Evolutionary conservation across 139 green algal genomes (phyloP), one percentile per base, ranked within the genome.

Genomic region (Micractinium conductrix): DNA sequence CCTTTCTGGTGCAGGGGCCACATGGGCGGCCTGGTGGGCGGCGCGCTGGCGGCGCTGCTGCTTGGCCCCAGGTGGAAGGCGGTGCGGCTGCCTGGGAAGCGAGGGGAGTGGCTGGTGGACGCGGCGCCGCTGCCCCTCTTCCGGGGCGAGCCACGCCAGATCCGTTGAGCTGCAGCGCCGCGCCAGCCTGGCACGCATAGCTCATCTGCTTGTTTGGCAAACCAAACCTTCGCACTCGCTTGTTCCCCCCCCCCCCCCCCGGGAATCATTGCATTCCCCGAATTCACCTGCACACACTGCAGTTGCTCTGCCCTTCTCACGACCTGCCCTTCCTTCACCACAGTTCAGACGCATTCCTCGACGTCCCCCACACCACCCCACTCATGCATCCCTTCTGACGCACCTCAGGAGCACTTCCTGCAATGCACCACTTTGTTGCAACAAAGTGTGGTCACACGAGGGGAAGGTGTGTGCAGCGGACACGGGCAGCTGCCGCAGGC

Each of bases 21-120:
- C 78, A 43, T 87, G 58, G 90, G 91, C 17, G 91, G 91, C 19
- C 40, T 94, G 44, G 43, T 86, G 38, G 90, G 87, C 35, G 91
- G 91, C 22, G 88, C 75, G 6, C 44, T 89, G n/a, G 67, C 53
- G n/a, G 86, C 83, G 35, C 86, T 73, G 22, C 73, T 93, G 60
- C 73, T 92, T 40, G 91, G 91, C 12, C 91, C 91, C 4, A 35
- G 37, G 24, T 74, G 84, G 69, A 33, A 50, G 44, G 60, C 78
- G 26, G 65, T 22, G 17, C 53, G 35, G 24, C 33, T 84, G 45
- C 22, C 50, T 26, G 60, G 81, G 9, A 45, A 55, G 55, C 53
- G 72, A 7, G 80, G 84, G 26, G 48, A 17, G 21, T 89, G 71
- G 43, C 58, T 89, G 60, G 60, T 87, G 30, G 86, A 89, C 33